Evolutionary conservation across 1,139 yeast genomes (phyloP).

Genomic region (Geotrichum phurueaensis): DNA sequence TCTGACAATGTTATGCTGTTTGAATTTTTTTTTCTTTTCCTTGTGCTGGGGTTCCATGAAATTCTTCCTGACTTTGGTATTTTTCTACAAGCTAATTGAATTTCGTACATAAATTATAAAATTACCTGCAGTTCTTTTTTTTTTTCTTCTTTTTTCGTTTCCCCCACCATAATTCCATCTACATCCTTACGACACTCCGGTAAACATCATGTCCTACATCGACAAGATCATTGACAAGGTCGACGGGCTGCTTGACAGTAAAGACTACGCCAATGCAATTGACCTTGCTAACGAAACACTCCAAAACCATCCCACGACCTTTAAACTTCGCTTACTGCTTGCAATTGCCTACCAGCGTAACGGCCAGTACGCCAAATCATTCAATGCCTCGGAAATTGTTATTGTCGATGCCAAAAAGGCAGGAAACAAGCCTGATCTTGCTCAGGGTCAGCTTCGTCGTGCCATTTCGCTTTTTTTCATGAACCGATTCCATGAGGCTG

Average conservation of each 20-base stretch:
- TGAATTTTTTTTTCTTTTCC: neutral
- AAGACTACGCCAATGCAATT: conserved; percentile 38
- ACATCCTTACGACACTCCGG: neutral
- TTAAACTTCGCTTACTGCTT: conserved; percentile 29
- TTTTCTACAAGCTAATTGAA: neutral
- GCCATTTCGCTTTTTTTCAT: conserved; percentile 28
- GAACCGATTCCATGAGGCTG: conserved; percentile 13
- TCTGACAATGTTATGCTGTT: too few species aligned
- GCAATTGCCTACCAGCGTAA: conserved; percentile 53
- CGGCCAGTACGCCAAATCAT: conserved; percentile 46
- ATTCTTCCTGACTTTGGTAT: neutral
- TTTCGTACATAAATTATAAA: neutral
- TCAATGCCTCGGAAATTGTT: conserved; percentile 51
- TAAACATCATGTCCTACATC: neutral
- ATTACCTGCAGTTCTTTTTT: neutral
- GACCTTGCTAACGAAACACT: conserved; percentile 34
- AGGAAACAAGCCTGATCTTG: conserved; percentile 51
- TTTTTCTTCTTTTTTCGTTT: neutral
- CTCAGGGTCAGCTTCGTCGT: conserved; percentile 53
- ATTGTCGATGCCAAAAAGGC: conserved; percentile 47
- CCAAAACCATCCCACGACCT: conserved; percentile 42
- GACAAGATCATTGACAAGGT: neutral
- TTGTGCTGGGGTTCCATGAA: neutral
- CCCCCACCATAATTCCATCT: neutral
- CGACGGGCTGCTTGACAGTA: neutral